Base-by-base conservation (phyloP, 768 basidiomycete species). In the Podaxis mareebaensis region DNA sequence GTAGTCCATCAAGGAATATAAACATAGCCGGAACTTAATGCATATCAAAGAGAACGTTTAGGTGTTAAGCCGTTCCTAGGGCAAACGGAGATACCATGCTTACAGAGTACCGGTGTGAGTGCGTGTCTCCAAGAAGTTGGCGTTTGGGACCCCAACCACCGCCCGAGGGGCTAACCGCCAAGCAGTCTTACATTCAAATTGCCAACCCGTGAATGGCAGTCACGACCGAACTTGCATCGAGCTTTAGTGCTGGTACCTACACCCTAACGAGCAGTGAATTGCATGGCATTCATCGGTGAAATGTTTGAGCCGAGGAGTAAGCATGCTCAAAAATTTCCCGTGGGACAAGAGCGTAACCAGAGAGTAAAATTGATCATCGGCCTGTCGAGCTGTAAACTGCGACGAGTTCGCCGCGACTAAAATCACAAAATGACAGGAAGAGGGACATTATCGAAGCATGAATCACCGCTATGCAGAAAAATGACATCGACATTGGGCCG, bases 1-100 rank as follows among this genome's bases (percentile, higher is more conserved):
- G 38, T 40, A 44, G 44, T 33, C 24, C 53, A 62, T 62, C 61
- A 62, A 52, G 8, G 24, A 39, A n/a, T 36, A 38, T 46, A 44
- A 60, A 62, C 61, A 62, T 55, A 62, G 61, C 53, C 61, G 53
- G 44, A 55, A 62, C 53, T 30, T 48, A 55, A 55, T 48, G 61
- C 53, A 15, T 62, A 62, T 55, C 61, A 55, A 36, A 42, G 12
- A 55, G 53, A 36, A 24, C n/a, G 42, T 20, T 61, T 62, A 62
- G 58, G 53, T 56, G 61, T 36, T 44, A 53, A 46, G 53, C 44
- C 53, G 61, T 55, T 62, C 53, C 42, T 56, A 62, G 53, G 53
- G 36, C 48, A 53, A 62, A 62, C 38, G 61, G 61, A 26, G 61
- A 54, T 62, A 62, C 24, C 61, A 53, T 55, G 53, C 33, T 46